phyloP scores from a whole-genome alignment of 768 basidiomycete species.

The Tylopilus rubrobrunneus region DNA sequence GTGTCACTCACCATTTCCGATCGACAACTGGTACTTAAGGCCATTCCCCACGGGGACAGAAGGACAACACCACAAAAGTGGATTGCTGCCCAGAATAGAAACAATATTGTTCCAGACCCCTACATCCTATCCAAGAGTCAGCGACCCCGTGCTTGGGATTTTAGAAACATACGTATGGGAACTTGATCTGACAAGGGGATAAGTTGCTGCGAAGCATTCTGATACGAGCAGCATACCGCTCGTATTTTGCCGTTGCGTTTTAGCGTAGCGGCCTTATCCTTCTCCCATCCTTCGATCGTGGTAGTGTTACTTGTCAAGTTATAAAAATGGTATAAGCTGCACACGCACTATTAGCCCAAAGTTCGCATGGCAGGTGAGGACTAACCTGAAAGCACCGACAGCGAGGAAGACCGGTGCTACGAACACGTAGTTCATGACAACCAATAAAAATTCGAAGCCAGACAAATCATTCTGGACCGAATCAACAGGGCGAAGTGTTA shows the following conservation, averaged over 20 bases:
- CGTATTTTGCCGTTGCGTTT: slow-evolving; percentile 81
- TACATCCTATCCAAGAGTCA: slow-evolving; percentile 57
- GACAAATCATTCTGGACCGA: slow-evolving; percentile 61
- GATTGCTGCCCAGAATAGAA: slow-evolving; percentile 72
- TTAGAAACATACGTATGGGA: slow-evolving; percentile 73
- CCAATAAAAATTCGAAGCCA: slow-evolving; percentile 67
- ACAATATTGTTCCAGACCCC: slow-evolving; percentile 70
- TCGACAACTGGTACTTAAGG: slow-evolving; percentile 68
- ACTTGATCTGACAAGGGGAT: slow-evolving; percentile 58
- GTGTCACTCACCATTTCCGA: slow-evolving; percentile 72
- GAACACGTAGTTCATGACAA: slow-evolving; percentile 82
- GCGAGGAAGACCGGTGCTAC: slow-evolving; percentile 82
- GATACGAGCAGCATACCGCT: slow-evolving; percentile 44
- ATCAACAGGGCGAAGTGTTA: background rate
- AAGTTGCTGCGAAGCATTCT: background rate
- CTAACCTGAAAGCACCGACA: slow-evolving; percentile 88
- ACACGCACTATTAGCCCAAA: slow-evolving; percentile 10
- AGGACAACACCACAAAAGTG: slow-evolving; percentile 85
- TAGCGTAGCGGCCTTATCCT: slow-evolving; percentile 87
- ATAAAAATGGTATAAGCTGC: slow-evolving; percentile 84
- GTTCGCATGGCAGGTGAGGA: background rate
- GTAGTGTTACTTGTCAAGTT: slow-evolving; percentile 77
- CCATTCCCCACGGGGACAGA: slow-evolving; percentile 64
- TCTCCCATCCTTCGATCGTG: slow-evolving; percentile 98
- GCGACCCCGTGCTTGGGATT: background rate